Evolutionary conservation across 2,329 filamentous ascomycete species (phyloP).

Genomic region (Hypomyces perniciosus): DNA sequence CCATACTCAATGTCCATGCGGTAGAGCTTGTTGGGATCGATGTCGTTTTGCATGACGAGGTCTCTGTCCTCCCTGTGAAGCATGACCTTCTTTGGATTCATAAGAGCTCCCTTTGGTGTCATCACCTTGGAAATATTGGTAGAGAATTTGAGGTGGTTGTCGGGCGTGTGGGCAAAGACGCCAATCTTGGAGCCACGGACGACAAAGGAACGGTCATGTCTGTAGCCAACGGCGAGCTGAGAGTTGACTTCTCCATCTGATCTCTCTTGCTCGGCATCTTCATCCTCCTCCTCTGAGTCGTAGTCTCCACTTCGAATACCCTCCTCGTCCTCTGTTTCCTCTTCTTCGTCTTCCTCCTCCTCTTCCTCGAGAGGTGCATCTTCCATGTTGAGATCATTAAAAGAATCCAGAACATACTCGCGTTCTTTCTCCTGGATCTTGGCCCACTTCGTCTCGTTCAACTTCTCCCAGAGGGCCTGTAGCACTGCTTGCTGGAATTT

Average conservation of each 20-base stretch:
- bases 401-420: conserved; percentile 91
- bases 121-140: conserved; percentile 96
- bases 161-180: conserved; percentile 92
- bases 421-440: conserved; percentile 89
- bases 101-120: conserved; percentile 78
- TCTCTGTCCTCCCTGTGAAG: conserved; percentile 84
- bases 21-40: conserved; percentile 85
- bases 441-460: conserved; percentile 89
- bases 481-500: conserved; percentile 90
- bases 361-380: conserved; percentile 50
- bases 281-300: conserved; percentile 67
- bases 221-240: conserved; percentile 91
- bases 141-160: conserved; percentile 90
- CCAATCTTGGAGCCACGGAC: conserved; percentile 97
- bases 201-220: conserved; percentile 94
- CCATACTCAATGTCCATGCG: conserved; percentile 98
- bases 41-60: conserved; percentile 77
- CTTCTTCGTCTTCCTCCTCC: conserved; percentile 45
- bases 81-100: conserved; percentile 96
- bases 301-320: conserved; percentile 65
- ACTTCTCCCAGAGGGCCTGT: conserved; percentile 92
- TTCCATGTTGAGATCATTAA: conserved; percentile 90
- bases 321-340: conserved; percentile 51
- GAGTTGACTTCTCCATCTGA: conserved; percentile 82
- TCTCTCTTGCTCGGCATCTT: conserved; percentile 63